Percentiles rank a stretch among this genome's conserved stretches.
These are phyloP conservation scores for Gnaphalium uliginosum DNA, from an alignment of 129 eudicot genomes.

Conservation along the genomic window DNA sequence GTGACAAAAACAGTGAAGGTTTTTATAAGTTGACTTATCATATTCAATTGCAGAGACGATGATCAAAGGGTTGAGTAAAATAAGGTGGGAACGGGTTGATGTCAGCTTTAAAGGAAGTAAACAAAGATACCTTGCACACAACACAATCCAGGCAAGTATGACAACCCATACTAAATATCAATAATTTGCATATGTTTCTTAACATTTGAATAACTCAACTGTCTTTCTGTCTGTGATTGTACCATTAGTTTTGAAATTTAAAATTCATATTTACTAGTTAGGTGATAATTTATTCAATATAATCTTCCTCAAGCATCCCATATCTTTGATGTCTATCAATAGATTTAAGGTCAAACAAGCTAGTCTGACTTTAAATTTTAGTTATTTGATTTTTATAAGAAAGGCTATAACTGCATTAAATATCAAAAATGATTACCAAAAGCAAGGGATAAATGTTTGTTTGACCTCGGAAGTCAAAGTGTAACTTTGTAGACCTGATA, in stretches of 20 bases:
- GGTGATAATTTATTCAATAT: not conserved
- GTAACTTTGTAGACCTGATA: not conserved
- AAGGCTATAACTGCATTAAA: not conserved
- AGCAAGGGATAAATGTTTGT: too few species aligned
- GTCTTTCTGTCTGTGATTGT: not conserved
- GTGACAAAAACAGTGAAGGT: not conserved
- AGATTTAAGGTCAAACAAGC: not conserved
- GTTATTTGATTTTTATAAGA: not conserved
- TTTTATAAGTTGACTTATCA: not conserved
- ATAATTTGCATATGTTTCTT: conserved; percentile 17
- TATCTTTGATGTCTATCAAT: conserved; percentile 12
- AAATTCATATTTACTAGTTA: too few species aligned
- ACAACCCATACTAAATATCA: conserved; percentile 3
- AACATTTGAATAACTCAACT: not conserved
- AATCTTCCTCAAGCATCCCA: conserved; percentile 1
- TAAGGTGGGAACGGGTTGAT: conserved; percentile 89
- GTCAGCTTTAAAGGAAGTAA: conserved; percentile 79
- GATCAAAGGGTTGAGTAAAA: conserved; percentile 57
- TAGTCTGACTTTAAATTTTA: not conserved
- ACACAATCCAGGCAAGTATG: conserved; percentile 79
- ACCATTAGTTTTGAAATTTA: not conserved
- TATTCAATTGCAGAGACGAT: conserved; percentile 56
- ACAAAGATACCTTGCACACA: conserved; percentile 85
- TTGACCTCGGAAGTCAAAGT: not conserved
- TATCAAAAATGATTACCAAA: not conserved